phyloP scores from a whole-genome alignment of 495 filamentous ascomycete species.

The Aspergillus campestris region DNA sequence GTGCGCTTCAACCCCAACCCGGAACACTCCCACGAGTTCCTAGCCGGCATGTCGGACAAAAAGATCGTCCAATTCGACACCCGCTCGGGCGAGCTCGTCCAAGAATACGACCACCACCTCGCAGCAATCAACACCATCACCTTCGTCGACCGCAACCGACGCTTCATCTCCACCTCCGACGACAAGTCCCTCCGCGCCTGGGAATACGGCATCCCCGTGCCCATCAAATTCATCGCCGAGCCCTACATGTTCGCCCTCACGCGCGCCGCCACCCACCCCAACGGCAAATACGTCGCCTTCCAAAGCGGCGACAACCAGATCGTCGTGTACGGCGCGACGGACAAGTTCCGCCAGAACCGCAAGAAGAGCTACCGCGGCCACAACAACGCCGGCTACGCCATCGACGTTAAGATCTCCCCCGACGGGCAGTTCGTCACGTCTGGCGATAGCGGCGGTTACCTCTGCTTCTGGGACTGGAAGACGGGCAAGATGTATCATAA shows the following conservation, averaged over 20 bases:
- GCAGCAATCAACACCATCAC: constrained; percentile 97
- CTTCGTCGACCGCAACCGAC: constrained; percentile 87
- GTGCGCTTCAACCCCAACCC: constrained; percentile 80
- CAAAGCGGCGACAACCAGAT: constrained; percentile 94
- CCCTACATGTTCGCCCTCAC: constrained; percentile 95
- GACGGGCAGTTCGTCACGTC: constrained; percentile 82
- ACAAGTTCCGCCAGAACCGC: constrained; percentile 93
- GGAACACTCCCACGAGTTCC: constrained; percentile 77
- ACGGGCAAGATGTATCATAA: constrained; percentile 98
- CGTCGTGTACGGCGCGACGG: constrained; percentile 83
- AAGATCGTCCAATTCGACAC: constrained; percentile 98
- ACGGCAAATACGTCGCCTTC: constrained; percentile 86
- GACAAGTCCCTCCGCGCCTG: constrained; percentile 93
- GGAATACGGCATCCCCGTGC: constrained; percentile 94
- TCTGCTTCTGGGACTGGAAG: constrained; percentile 99
- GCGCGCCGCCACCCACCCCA: constrained; percentile 71
- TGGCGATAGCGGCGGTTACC: constrained; percentile 78
- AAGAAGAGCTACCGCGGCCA: constrained; percentile 96
- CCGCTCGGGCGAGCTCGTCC: constrained; percentile 71
- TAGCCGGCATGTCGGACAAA: constrained; percentile 95
- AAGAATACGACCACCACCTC: constrained; percentile 97
- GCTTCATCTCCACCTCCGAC: constrained; percentile 96
- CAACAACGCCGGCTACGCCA: constrained; percentile 88
- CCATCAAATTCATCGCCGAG: constrained; percentile 86
- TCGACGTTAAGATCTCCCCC: constrained; percentile 80